Evolutionary conservation across 164 flowering plant species (phyloP).

Genomic region (Vitis rotundifolia): DNA sequence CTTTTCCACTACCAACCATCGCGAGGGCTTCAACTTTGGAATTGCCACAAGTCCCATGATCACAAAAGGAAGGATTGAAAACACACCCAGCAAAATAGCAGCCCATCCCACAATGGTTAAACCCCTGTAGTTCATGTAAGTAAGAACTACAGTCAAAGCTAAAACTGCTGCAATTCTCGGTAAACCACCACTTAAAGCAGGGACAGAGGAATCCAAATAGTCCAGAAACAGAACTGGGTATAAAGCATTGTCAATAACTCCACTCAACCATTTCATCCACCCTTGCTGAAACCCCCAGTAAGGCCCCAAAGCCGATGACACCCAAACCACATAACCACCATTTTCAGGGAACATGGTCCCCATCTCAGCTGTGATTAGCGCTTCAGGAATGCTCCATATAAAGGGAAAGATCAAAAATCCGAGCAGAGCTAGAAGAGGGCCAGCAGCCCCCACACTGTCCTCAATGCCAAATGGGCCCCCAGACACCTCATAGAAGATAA

Average conservation of each 20-base stretch:
- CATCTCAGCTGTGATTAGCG: slow-evolving; percentile 61
- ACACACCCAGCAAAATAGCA: slow-evolving; percentile 43
- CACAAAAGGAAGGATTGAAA: slow-evolving; percentile 53
- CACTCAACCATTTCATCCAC: slow-evolving; percentile 75
- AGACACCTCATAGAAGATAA: slow-evolving; percentile 64
- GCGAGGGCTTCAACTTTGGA: slow-evolving; percentile 44
- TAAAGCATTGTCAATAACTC: slow-evolving; percentile 66
- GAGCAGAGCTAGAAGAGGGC: slow-evolving; percentile 56
- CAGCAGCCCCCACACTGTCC: slow-evolving; percentile 56
- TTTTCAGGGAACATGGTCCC: slow-evolving; percentile 70
- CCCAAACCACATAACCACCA: slow-evolving; percentile 70
- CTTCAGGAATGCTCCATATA: slow-evolving; percentile 68
- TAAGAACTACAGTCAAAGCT: slow-evolving; percentile 37
- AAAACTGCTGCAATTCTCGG: slow-evolving; percentile 38
- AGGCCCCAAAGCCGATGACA: slow-evolving; percentile 56
- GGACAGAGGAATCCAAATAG: slow-evolving; percentile 46
- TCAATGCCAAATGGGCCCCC: slow-evolving; percentile 70
- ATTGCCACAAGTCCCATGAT: slow-evolving; percentile 51
- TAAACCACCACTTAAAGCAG: slow-evolving; percentile 35
- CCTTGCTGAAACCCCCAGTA: slow-evolving; percentile 70
- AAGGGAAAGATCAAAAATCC: slow-evolving; percentile 59
- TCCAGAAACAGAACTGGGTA: slow-evolving; percentile 62
- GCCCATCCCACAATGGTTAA: slow-evolving; percentile 54
- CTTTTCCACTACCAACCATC: slow-evolving; percentile 47
- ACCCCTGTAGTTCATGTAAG: slow-evolving; percentile 60